A percentile compares a stretch with the other conserved stretches of the same genome.
Conservation (phyloP, 148 eudicot species). For the Beta vulgaris region DNA sequence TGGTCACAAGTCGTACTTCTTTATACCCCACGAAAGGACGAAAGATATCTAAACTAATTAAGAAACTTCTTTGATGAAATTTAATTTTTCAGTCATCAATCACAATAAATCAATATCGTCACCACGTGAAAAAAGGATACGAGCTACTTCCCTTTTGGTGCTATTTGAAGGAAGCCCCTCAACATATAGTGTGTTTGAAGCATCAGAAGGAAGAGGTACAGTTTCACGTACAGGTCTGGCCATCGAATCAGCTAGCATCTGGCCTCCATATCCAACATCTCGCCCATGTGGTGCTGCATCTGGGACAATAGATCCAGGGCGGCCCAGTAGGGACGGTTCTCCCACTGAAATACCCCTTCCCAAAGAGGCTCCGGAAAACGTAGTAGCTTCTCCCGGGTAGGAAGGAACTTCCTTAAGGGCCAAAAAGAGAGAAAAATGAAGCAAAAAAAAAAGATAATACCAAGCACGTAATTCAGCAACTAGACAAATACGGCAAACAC, state of each 20-base stretch:
- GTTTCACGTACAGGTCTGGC: conserved; percentile 43
- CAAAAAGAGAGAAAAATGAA: conserved; percentile 6
- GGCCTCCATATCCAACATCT: conserved; percentile 41
- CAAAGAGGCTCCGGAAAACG: conserved; percentile 33
- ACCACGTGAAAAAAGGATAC: conserved; percentile 49
- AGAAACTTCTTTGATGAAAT: conserved; percentile 18
- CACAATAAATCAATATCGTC: neutral
- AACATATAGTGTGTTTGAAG: conserved; percentile 60
- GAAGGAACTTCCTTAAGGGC: conserved; percentile 43
- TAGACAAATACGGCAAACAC: conserved; percentile 3
- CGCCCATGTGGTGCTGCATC: conserved; percentile 46
- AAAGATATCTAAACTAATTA: conserved; percentile 57
- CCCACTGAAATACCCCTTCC: conserved; percentile 44
- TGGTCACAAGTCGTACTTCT: conserved; percentile 72
- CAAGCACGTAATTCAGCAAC: conserved; percentile 15
- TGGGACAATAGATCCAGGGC: conserved; percentile 34
- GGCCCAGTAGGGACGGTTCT: conserved; percentile 42
- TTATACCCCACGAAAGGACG: conserved; percentile 83
- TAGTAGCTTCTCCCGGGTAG: conserved; percentile 39
- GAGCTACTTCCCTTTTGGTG: conserved; percentile 77
- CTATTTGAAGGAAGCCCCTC: conserved; percentile 71
- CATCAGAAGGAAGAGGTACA: conserved; percentile 62
- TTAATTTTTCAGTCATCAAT: conserved; percentile 5
- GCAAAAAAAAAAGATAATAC: neutral
- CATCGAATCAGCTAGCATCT: conserved; percentile 43